Evolutionary conservation across 805 yeast genomes (phyloP), one percentile per base, ranked within the genome.

Genomic region (Lipomyces mesembrius): DNA sequence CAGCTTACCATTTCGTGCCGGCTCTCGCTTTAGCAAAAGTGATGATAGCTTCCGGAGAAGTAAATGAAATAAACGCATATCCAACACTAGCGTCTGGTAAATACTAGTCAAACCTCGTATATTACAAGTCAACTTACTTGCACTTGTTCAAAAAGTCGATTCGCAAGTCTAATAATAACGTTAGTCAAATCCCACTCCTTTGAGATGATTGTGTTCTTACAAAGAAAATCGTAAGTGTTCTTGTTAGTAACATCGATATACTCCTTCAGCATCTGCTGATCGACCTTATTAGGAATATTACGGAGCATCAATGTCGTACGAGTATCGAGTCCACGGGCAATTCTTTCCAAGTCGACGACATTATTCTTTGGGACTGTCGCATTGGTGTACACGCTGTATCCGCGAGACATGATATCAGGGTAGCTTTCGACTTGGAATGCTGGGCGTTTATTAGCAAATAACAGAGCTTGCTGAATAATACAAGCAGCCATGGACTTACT

Each of bases 211-310:
- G 49, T n/a, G 34, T 3, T 2, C 81, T 34, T 73, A 79, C 82
- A 84, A 55, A 83, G 68, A 69, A 79, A 79, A 66, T 78, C 80
- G 63, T 79, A 68, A 29, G 79, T 75, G 46, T 74, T 66, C 68
- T 75, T 72, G 73, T 82, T 83, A 2, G 86, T 83, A 32, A 71
- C 76, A 70, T 84, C 86, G 39, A 85, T 74, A 71, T 81, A 81
- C 37, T 77, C 78, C 68, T 84, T 82, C 53, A 85, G 77, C 70
- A 80, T 79, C 43, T 78, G 75, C 68, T 83, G 85, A 57, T 76
- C 81, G 37, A 83, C 79, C 71, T 83, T 83, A 73, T 84, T 85
- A 37, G 87, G 87, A 56, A 84, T 84, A 66, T 84, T 84, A 62
- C 85, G 79, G 43, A 84, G 78, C 87, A 84, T 83, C 52, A 84